Conservation (phyloP, 1,139 yeast genomes). For the Suhomyces taliae region DNA sequence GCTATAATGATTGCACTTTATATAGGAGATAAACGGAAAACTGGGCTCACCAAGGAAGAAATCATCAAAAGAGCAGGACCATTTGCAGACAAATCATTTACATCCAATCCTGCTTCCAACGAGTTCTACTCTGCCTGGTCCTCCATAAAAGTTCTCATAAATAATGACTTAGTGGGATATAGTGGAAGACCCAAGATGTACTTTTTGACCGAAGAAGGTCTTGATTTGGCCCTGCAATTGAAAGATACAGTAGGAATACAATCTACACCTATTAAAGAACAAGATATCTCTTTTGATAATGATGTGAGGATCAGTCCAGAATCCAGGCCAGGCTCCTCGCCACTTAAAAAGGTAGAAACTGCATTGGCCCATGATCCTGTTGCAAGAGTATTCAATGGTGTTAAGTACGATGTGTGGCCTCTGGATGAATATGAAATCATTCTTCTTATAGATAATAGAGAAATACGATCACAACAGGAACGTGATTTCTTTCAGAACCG, state of each 20-base stretch:
- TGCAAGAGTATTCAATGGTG: constrained; percentile 22
- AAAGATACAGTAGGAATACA: constrained; percentile 44
- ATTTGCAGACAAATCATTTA: constrained; percentile 67
- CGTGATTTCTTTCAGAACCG: constrained; percentile 63
- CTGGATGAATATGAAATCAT: constrained; percentile 52
- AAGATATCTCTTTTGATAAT: constrained; percentile 16
- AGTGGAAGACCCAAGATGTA: constrained; percentile 64
- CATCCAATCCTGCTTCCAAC: constrained; percentile 57
- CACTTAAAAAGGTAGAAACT: neutral
- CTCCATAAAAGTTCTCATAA: constrained; percentile 61
- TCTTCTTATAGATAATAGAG: constrained; percentile 79
- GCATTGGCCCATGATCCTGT: constrained; percentile 22
- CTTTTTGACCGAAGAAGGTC: constrained; percentile 73
- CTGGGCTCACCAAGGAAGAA: constrained; percentile 62
- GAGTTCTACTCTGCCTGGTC: constrained; percentile 81
- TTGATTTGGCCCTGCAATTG: constrained; percentile 58
- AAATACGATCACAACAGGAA: constrained; percentile 61
- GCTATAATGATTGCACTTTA: constrained; percentile 72
- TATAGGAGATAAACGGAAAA: constrained; percentile 47
- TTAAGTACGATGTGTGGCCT: constrained; percentile 41
- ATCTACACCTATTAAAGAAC: constrained; percentile 25
- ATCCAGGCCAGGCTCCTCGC: neutral
- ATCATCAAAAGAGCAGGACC: constrained; percentile 57
- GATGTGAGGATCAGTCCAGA: constrained; percentile 3
- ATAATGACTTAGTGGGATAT: constrained; percentile 58